Conservation (phyloP, 768 basidiomycete species). For the Crassisporium funariophilum region DNA sequence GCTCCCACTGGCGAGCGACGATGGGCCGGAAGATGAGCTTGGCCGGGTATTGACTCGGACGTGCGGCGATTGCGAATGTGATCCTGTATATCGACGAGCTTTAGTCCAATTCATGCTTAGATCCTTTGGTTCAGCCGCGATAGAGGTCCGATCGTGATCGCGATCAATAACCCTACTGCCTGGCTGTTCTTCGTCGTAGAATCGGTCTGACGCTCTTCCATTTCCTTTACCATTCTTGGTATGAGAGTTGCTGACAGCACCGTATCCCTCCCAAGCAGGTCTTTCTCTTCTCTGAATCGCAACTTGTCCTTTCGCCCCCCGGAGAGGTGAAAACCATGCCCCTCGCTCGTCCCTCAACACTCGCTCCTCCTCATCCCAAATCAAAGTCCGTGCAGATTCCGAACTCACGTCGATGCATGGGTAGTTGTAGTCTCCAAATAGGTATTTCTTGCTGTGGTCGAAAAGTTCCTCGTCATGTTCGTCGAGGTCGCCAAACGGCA, state of each 20-base stretch:
- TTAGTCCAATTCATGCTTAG: constrained; percentile 52
- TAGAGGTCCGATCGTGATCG: constrained; percentile 38
- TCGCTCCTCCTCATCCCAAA: constrained; percentile 87
- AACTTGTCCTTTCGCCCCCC: constrained; percentile 45
- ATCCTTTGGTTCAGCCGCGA: constrained; percentile 34
- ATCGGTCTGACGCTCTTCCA: constrained; percentile 7
- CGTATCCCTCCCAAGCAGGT: constrained; percentile 58
- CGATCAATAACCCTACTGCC: constrained; percentile 47
- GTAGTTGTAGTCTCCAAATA: constrained; percentile 92
- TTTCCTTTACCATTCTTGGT: constrained; percentile 16
- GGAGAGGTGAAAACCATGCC: constrained; percentile 68
- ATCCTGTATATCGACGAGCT: constrained; percentile 12
- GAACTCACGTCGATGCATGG: constrained; percentile 88
- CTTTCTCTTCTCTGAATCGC: constrained; percentile 38
- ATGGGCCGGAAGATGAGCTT: constrained; percentile 17
- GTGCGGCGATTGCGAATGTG: constrained; percentile 27
- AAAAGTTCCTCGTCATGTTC: constrained; percentile 78
- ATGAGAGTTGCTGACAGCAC: constrained; percentile 46
- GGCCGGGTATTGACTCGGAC: constrained; percentile 2
- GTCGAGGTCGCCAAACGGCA: constrained; percentile 72
- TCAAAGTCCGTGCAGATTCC: constrained; percentile 61
- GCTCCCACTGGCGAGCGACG: constrained; percentile 30
- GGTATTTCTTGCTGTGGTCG: constrained; percentile 69
- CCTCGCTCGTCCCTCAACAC: constrained; percentile 75
- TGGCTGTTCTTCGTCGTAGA: constrained; percentile 16